phyloP scores from a whole-genome alignment of 139 green algal genomes.

The Micromonas commoda region DNA sequence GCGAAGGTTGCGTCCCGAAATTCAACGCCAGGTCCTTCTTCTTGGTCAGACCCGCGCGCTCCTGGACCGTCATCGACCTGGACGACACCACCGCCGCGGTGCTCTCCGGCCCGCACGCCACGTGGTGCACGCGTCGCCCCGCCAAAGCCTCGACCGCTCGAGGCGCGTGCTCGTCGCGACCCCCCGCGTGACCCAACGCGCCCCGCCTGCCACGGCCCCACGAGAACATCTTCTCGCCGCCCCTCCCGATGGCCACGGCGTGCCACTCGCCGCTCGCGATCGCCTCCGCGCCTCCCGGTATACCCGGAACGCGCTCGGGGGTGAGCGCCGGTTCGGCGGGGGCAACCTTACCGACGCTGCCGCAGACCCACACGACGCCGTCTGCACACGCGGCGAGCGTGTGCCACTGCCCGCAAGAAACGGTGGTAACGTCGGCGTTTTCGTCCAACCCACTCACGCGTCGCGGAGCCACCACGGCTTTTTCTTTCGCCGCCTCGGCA shows the following conservation, averaged over 20 bases:
- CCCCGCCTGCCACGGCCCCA: conserved; percentile 22
- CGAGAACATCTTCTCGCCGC: conserved; percentile 5
- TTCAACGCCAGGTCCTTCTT: not conserved
- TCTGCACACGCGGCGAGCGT: conserved; percentile 38
- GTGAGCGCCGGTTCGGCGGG: not conserved
- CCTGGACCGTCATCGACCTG: not conserved
- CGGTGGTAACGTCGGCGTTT: not conserved
- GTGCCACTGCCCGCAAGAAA: conserved; percentile 33
- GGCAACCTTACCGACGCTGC: not conserved
- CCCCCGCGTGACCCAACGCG: conserved; percentile 15
- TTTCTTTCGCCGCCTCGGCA: not conserved
- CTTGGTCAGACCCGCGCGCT: not conserved
- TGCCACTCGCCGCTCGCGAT: conserved; percentile 13
- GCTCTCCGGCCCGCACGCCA: not conserved
- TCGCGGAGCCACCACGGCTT: not conserved
- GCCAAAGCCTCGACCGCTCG: not conserved
- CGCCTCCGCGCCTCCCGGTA: not conserved
- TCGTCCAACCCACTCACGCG: too few relatives aligned
- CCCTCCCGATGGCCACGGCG: conserved; percentile 8
- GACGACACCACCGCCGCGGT: not conserved
- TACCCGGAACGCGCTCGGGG: not conserved
- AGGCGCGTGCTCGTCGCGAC: not conserved
- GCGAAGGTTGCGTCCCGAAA: not conserved
- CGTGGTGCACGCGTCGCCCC: not conserved
- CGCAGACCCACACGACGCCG: conserved; percentile 36